Evolutionary conservation across 1,284 basidiomycete species (phyloP).

Genomic region (Marasmius oreades): DNA sequence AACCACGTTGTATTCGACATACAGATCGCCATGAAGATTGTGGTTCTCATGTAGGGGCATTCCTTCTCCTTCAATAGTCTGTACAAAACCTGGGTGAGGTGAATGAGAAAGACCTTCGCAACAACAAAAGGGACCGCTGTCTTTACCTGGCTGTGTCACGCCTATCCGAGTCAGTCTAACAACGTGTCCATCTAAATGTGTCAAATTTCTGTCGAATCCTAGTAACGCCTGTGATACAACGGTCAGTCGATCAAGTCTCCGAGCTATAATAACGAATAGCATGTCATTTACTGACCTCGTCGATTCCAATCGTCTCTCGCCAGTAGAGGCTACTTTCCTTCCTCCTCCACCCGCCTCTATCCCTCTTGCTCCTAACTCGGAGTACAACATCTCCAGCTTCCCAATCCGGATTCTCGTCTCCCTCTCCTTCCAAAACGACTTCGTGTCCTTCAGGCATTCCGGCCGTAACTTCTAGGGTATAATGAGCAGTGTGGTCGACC

Average conservation of each 20-base stretch:
- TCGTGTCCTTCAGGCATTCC: slow-evolving; percentile 92
- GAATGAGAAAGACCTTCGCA: slow-evolving; percentile 4
- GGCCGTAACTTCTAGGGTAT: slow-evolving; percentile 75
- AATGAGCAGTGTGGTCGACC: slow-evolving; percentile 77
- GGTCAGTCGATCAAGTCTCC: slow-evolving; percentile 2
- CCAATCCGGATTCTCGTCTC: slow-evolving; percentile 91
- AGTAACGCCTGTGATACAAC: slow-evolving; percentile 59
- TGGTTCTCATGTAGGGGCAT: slow-evolving; percentile 72
- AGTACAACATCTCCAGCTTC: slow-evolving; percentile 90
- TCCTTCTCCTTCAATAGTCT: slow-evolving; percentile 82
- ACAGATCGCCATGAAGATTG: slow-evolving; percentile 75
- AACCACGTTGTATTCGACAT: slow-evolving; percentile 88
- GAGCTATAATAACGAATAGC: background rate
- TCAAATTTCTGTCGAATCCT: slow-evolving; percentile 83
- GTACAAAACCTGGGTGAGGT: slow-evolving; percentile 66
- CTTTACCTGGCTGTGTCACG: slow-evolving; percentile 85
- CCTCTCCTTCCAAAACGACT: slow-evolving; percentile 88
- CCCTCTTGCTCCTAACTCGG: slow-evolving; percentile 71
- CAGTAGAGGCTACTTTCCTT: slow-evolving; percentile 90
- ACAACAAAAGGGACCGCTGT: background rate
- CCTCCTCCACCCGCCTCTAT: slow-evolving; percentile 77
- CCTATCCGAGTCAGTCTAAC: slow-evolving; percentile 68
- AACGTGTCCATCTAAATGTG: slow-evolving; percentile 86
- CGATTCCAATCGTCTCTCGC: slow-evolving; percentile 83
- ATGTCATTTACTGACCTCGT: slow-evolving; percentile 61